Evolutionary conservation across 441 rosid species (phyloP), one percentile per base, ranked within the genome.

Genomic region (Gossypium davidsonii): DNA sequence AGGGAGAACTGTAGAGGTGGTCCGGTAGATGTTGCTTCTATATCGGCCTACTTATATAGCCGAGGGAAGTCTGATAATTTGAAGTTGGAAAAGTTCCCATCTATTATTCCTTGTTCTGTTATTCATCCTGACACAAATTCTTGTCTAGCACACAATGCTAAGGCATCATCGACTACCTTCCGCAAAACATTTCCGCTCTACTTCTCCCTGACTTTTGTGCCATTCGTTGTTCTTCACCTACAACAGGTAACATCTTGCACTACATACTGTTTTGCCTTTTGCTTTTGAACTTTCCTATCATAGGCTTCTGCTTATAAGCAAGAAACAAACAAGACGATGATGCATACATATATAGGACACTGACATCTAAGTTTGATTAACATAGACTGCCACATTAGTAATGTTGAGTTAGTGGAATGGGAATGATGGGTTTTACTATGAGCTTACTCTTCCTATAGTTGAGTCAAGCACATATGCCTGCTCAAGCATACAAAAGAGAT

Each of bases 171-270:
- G 23, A 89, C 93, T 68, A 91, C 98, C 74, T 96, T 96, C 84
- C 88, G 86, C 84, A 96, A 91, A 85, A 96, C 98, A 28, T 96
- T 96, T 77, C 99, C 99, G 0, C 89, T 93, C 26, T 96, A 93
- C 83, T 96, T 93, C 85, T 93, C 98, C 10, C 65, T 96, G 79
- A 96, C 99, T 12, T 93, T 93, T 75, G 98, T 96, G 72, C 99
- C 99, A 74, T 96, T 84, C 76, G 99, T 95, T 71, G 93, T 95
- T 72, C 90, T 95, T 73, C 97, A 86, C 74, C 85, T 93, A 23
- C 99, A 90, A 75, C 93, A 86, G 93, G 99, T 89, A 88, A 88
- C 67, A 48, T 70, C 73, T 70, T 78, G 66, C 70, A 56, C 80
- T 72, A 70, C 15, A 48, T 39, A 6, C 70, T 64, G 1, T 66